phyloP scores from a whole-genome alignment of 495 filamentous ascomycete species.

The Haplographium delicatum region DNA sequence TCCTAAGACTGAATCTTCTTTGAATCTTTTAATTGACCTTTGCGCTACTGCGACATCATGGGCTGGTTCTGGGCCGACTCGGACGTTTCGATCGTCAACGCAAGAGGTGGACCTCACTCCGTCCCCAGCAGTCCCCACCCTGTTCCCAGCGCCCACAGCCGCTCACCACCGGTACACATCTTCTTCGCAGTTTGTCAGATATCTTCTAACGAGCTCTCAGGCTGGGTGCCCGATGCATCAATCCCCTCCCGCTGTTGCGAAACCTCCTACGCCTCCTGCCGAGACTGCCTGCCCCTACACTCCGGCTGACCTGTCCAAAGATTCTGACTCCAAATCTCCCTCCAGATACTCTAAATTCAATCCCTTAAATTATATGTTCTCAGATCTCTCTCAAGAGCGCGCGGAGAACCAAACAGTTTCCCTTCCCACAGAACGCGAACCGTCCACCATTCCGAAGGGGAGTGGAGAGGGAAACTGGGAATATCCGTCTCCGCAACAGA shows the following conservation, averaged over 20 bases:
- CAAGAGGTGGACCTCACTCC: conserved; percentile 26
- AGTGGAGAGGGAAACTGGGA: conserved; percentile 81
- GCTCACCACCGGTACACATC: conserved; percentile 63
- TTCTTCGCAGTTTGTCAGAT: conserved; percentile 2
- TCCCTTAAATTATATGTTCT: conserved; percentile 95
- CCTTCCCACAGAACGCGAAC: conserved; percentile 72
- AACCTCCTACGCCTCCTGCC: conserved; percentile 29
- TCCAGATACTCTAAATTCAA: conserved; percentile 64
- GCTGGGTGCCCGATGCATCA: conserved; percentile 90
- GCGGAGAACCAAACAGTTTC: conserved; percentile 64
- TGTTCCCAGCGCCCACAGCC: conserved; percentile 28
- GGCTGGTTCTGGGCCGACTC: conserved; percentile 98
- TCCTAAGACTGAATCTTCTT: no score
- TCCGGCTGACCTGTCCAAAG: conserved; percentile 35
- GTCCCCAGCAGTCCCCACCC: conserved; percentile 26
- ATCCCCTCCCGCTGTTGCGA: conserved; percentile 23
- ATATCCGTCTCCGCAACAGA: conserved; percentile 96
- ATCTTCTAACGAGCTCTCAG: conserved; percentile 37
- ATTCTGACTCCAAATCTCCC: conserved; percentile 42
- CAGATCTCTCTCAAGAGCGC: conserved; percentile 70
- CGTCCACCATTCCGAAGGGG: conserved; percentile 81
- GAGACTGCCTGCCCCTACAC: conserved; percentile 40
- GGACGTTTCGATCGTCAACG: conserved; percentile 37
- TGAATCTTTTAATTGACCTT: not conserved
- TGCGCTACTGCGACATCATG: conserved; percentile 46